Evolutionary conservation across 2,329 filamentous ascomycete species (phyloP), one percentile per base, ranked within the genome.

Genomic region (Elsinoe arachidis): DNA sequence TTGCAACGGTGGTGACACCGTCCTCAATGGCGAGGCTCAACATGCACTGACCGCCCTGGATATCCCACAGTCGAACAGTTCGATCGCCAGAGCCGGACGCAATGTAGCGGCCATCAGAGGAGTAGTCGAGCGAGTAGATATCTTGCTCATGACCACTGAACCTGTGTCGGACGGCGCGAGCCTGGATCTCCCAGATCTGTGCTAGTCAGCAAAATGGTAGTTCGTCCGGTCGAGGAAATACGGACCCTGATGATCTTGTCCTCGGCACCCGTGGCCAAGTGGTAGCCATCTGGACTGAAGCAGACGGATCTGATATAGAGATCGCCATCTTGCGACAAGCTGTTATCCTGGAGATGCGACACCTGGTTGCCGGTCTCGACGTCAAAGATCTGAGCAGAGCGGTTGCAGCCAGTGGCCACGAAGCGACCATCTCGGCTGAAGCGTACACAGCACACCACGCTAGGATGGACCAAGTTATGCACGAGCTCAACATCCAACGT

Each of bases 351-450:
- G 34, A 97, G 78, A 59, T 93, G 86, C 63, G 89, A 93, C 55
- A 97, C 84, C 71, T 92, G 93, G 64, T 89, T 83, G 57, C 93
- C 93, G 14, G 83, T 87, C 66, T 83, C 80, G 41, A 97, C 92
- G 63, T 99, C 93, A 72, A 93, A 99, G 66, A 99, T 99, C 73
- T 97, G 92, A n/a, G 93, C 93, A n/a, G 90, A 96, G 62, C 91
- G 81, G 73, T 99, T 99, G 79, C 93, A 97, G 43, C 93, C 93
- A 4, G 93, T 99, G 6, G 93, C 93, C 57, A 99, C 88, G 65
- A 89, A 96, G 69, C 95, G 91, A 64, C 93, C 93, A 68, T 99
- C 93, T 57, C 88, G 83, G 70, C 92, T 97, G 78, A 99, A 99
- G 59, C 93, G 83, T 35, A 99, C 93, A 70, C 93, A 99, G 80